Evolutionary conservation across 495 filamentous ascomycete species (phyloP).

Genomic region (Chaetomium tenue): DNA sequence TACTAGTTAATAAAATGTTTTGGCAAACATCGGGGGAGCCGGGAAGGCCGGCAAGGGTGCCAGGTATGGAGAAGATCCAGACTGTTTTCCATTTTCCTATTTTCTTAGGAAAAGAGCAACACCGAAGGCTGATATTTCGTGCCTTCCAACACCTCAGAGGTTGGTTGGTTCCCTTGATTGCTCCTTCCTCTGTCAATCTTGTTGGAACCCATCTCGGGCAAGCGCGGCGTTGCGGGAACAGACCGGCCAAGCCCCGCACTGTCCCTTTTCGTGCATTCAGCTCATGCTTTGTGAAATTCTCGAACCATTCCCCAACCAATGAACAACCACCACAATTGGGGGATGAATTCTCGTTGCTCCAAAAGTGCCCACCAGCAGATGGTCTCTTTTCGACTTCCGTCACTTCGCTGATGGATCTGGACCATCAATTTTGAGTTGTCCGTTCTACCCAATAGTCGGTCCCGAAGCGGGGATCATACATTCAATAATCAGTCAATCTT

Average conservation of each 20-base stretch:
- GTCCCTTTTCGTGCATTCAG: slow-evolving; percentile 2
- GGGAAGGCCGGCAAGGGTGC: too few species aligned
- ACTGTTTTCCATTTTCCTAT: too few species aligned
- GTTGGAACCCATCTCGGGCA: background rate
- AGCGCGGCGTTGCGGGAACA: background rate
- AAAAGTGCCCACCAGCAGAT: too few species aligned
- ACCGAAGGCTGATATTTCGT: background rate
- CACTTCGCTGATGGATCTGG: too few species aligned
- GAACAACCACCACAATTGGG: background rate
- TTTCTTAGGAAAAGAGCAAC: background rate
- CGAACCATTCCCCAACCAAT: background rate
- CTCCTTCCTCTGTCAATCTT: background rate
- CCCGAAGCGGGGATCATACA: background rate
- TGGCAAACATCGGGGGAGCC: too few species aligned
- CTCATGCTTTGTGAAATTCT: slow-evolving; percentile 5
- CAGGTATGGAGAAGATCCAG: too few species aligned
- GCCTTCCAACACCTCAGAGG: background rate
- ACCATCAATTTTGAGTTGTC: background rate
- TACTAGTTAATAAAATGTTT: too few species aligned
- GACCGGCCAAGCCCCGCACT: background rate
- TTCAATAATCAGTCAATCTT: background rate
- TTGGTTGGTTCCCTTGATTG: background rate
- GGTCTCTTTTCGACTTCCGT: too few species aligned
- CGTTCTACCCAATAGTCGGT: background rate
- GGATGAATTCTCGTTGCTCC: background rate